Conservation (phyloP, 176 grass and related monocot species). For the Pontederia crassipes region DNA sequence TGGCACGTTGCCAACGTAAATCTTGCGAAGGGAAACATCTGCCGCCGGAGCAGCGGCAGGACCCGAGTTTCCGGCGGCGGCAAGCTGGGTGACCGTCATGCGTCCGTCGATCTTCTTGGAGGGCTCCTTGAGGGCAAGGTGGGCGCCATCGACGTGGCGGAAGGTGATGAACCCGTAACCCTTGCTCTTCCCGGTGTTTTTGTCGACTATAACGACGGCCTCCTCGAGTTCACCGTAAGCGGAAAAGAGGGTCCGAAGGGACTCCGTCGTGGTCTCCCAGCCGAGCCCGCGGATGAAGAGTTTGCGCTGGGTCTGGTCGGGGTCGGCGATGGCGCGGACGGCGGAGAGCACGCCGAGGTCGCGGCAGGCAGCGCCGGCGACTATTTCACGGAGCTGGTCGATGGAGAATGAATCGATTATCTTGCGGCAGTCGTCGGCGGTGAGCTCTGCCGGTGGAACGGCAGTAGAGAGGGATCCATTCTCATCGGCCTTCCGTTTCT, state of each 20-base stretch:
- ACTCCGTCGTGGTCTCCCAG: slow-evolving; percentile 75
- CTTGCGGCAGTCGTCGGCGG: slow-evolving; percentile 54
- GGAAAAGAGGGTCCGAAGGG: slow-evolving; percentile 63
- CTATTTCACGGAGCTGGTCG: slow-evolving; percentile 78
- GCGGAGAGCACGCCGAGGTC: slow-evolving; percentile 44
- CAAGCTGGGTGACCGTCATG: slow-evolving; percentile 87
- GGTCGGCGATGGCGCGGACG: slow-evolving; percentile 60
- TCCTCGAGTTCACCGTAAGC: slow-evolving; percentile 79
- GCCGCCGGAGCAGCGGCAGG: slow-evolving; percentile 17
- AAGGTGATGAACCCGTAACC: slow-evolving; percentile 97
- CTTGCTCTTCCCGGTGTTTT: slow-evolving; percentile 66
- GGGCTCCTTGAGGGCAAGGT: slow-evolving; percentile 84
- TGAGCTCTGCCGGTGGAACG: slow-evolving; percentile 29
- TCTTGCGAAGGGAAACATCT: slow-evolving; percentile 82
- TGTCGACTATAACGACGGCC: slow-evolving; percentile 79
- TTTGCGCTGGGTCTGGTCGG: slow-evolving; percentile 69
- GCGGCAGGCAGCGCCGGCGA: slow-evolving; percentile 43
- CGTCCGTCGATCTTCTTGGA: slow-evolving; percentile 97
- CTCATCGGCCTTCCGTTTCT: slow-evolving; percentile 17
- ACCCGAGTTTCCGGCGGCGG: slow-evolving; percentile 53
- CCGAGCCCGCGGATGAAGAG: slow-evolving; percentile 86
- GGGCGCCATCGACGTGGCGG: slow-evolving; percentile 69
- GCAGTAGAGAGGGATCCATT: slow-evolving; percentile 17
- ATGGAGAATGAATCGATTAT: slow-evolving; percentile 70
- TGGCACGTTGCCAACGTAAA: slow-evolving; percentile 87